Evolutionary conservation across 305 asterid genomes (phyloP), one percentile per base, ranked within the genome.

Genomic region (Rubia peregrina): DNA sequence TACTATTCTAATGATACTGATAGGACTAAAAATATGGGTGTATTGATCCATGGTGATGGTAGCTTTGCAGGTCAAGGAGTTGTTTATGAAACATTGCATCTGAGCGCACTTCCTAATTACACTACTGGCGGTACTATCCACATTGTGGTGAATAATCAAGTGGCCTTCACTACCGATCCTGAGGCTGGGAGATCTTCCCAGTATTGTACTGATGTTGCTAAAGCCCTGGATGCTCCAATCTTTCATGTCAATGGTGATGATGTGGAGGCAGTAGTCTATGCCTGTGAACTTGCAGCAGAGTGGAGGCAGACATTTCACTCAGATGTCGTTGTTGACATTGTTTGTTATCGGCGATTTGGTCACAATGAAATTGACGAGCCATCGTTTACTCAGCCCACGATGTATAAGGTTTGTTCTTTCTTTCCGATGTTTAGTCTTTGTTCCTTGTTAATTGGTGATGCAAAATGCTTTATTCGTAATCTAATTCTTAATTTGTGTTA

Each of bases 1-100:
- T 93, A 90, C 82, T 93, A 87, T 73, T 89, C 96, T 40, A 85
- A 89, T 75, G 98, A 93, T 48, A 67, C 75, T 26, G 85, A 81
- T 71, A 88, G 98, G 82, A 90, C 96, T 9, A 89, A 77, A 72
- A 93, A 88, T 78, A 80, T 93, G 96, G 96, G 97, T 42, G 17
- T 93, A 71, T 77, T 93, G 79, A 89, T 93, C 79, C 98, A 93
- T 73, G 98, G 98, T 60, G 98, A 93, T 81, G 97, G 98, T 69
- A 93, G 97, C 73, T 93, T 93, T 85, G 96, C 98, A 60, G 98
- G 97, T 65, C 98, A 93, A 82, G 98, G 98, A 78, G 97, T 93
- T 76, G 98, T 92, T 26, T 92, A 90, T 64, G 98, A 92, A 88
- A 90, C 98, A 21, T 80, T 92, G 86, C 98, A 93, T 90, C 95